Evolutionary conservation across 1,284 basidiomycete species (phyloP).

Genomic region (Pseudozyma sp.): DNA sequence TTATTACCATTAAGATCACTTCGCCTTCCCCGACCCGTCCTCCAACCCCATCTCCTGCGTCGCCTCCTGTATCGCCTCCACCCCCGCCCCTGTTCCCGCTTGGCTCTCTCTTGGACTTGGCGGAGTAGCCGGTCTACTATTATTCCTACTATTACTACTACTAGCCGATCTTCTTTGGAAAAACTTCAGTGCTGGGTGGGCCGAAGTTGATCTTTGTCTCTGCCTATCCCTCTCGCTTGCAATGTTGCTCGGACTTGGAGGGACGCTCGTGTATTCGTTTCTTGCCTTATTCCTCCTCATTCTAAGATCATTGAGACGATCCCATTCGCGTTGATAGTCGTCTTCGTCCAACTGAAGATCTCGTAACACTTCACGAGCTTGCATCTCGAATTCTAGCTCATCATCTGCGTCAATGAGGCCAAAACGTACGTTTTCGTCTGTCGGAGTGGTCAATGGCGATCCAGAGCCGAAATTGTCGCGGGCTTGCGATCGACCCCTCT

Average conservation of each 20-base stretch:
- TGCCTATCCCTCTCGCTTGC: constrained; percentile 2
- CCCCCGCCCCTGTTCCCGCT: neutral
- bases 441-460: constrained; percentile 5
- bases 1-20: neutral
- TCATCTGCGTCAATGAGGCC: constrained; percentile 46
- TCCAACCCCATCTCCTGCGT: constrained; percentile 11
- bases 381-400: constrained; percentile 51
- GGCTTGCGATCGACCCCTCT: constrained; percentile 8
- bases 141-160: constrained; percentile 30
- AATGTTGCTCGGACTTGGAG: neutral
- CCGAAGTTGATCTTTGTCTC: constrained; percentile 23
- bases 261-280: constrained; percentile 40
- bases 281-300: constrained; percentile 38
- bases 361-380: constrained; percentile 41
- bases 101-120: constrained; percentile 1
- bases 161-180: constrained; percentile 42
- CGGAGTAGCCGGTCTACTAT: constrained; percentile 25
- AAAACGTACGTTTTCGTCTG: constrained; percentile 24
- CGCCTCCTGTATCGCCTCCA: constrained; percentile 3
- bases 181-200: constrained; percentile 27
- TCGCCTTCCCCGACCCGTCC: constrained; percentile 5
- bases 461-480: neutral
- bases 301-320: constrained; percentile 31
- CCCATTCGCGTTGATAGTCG: constrained; percentile 46
- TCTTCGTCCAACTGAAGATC: constrained; percentile 31